These are phyloP conservation scores for Entomortierella parvispora DNA, from an alignment of 192 early-diverging fungal genomes.

Conservation along the genomic window DNA sequence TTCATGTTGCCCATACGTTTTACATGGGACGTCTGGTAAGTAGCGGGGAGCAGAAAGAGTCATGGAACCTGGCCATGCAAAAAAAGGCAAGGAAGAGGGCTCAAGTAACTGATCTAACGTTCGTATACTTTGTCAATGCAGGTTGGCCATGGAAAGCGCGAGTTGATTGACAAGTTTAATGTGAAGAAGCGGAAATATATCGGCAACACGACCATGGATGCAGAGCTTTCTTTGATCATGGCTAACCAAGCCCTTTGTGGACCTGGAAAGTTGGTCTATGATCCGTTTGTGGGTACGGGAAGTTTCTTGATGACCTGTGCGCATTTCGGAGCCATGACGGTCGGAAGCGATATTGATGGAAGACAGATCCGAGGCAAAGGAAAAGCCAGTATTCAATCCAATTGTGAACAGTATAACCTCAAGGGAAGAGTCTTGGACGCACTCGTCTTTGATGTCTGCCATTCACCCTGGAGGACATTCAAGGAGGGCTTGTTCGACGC, in stretches of 20 bases:
- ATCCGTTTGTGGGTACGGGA: conserved; percentile 98
- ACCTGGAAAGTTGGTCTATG: conserved; percentile 84
- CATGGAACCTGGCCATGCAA: too few relatives aligned
- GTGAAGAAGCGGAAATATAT: conserved; percentile 95
- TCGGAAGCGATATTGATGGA: conserved; percentile 98
- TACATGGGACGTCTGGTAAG: conserved; percentile 79
- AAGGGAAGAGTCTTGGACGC: conserved; percentile 79
- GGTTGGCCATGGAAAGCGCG: conserved; percentile 77
- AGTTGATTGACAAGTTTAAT: conserved; percentile 84
- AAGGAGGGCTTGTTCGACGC: conserved; percentile 78
- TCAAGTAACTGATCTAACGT: too few relatives aligned
- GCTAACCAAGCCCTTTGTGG: conserved; percentile 90
- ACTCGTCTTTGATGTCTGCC: conserved; percentile 87
- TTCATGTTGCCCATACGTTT: conserved; percentile 49
- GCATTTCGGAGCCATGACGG: conserved; percentile 90
- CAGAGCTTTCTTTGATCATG: conserved; percentile 96
- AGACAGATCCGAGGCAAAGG: conserved; percentile 94
- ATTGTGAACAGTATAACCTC: conserved; percentile 86
- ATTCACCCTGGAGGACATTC: conserved; percentile 80
- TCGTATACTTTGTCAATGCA: conserved; percentile 1
- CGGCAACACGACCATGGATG: conserved; percentile 98
- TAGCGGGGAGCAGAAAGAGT: too few relatives aligned
- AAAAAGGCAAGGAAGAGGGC: not conserved
- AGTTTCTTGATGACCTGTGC: conserved; percentile 93
- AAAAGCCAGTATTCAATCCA: conserved; percentile 69